phyloP scores from a whole-genome alignment of 139 green algal genomes.

The Picochlorum costavermella region DNA sequence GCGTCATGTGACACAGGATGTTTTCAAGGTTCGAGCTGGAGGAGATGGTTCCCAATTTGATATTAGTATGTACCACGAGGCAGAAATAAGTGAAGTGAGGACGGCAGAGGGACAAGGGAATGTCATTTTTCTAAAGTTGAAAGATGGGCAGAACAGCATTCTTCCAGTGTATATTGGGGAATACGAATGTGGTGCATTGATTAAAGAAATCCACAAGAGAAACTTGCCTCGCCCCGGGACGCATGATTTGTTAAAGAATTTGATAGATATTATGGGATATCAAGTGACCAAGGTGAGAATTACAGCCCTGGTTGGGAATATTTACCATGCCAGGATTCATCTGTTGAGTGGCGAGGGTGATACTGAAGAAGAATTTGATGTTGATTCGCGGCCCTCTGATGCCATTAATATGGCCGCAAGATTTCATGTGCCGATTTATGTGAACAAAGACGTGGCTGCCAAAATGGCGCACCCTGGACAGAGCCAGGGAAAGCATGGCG shows the following conservation, averaged over 20 bases:
- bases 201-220: constrained; percentile 41
- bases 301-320: constrained; percentile 42
- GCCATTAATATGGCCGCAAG: constrained; percentile 79
- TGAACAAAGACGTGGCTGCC: constrained; percentile 41
- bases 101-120: constrained; percentile 29
- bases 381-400: constrained; percentile 66
- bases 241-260: constrained; percentile 56
- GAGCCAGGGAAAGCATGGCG: not conserved
- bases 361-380: constrained; percentile 37
- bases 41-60: not conserved
- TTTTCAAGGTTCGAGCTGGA: not conserved
- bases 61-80: constrained; percentile 2
- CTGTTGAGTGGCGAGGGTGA: constrained; percentile 11
- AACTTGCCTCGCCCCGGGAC: constrained; percentile 37
- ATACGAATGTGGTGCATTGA: constrained; percentile 35
- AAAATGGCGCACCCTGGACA: constrained; percentile 16
- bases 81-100: constrained; percentile 11
- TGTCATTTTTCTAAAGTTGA: constrained; percentile 38
- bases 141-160: constrained; percentile 26
- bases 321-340: constrained; percentile 52
- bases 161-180: constrained; percentile 50
- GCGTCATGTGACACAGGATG: not conserved
- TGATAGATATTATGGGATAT: constrained; percentile 40
- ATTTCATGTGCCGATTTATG: constrained; percentile 65
- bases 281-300: constrained; percentile 48